Base-by-base conservation (phyloP, 352 stramenopile genomes). In the Globisporangium takayamanum region DNA sequence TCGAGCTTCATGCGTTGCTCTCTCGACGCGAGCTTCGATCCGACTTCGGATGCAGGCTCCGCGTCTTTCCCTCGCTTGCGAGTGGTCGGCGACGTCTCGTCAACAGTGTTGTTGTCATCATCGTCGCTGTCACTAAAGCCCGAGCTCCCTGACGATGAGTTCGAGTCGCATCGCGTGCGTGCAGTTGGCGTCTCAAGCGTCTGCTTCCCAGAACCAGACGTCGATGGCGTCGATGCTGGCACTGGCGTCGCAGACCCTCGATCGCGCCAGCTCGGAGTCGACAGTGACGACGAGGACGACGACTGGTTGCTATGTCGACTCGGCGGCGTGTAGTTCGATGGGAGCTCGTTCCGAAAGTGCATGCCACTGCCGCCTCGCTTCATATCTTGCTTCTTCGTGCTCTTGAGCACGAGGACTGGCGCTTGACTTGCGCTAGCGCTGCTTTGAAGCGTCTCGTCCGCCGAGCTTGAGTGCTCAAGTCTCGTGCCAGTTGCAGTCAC, bases 281-380 rank as follows among this genome's bases (percentile, higher is more conserved):
- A 69, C 1, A 41, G 58, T 20, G 15, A 18, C 26, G 51, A 48
- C 37, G 37, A 37, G 2, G 37, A 26, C 3, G 45, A 30, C 8
- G 53, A 30, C 26, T 52, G 50, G 36, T 52, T 63, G 39, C 65
- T 69, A 47, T 51, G 39, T 12, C 54, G 56, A 54, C 63, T 67
- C 16, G 70, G 68, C 3, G 72, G 75, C 1, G 76, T 74, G 61
- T 87, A 91, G 50, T 88, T 88, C 3, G 75, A 28, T 12, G 81
- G 81, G 18, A 91, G 57, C 10, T 81, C 73, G 46, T 91, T 91
- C 42, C 81, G 77, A 53, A 85, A 91, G 46, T 88, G 81, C 81
- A 91, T 89, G 5, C 79, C 80, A 37, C 74, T 25, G 30, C 28
- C 48, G 1, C 51, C 50, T 8, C 59, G 33, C 22, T 71, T 46